Evolutionary conservation across 1,284 basidiomycete genomes (phyloP).

Genomic region (Apiotrichum gamsii): DNA sequence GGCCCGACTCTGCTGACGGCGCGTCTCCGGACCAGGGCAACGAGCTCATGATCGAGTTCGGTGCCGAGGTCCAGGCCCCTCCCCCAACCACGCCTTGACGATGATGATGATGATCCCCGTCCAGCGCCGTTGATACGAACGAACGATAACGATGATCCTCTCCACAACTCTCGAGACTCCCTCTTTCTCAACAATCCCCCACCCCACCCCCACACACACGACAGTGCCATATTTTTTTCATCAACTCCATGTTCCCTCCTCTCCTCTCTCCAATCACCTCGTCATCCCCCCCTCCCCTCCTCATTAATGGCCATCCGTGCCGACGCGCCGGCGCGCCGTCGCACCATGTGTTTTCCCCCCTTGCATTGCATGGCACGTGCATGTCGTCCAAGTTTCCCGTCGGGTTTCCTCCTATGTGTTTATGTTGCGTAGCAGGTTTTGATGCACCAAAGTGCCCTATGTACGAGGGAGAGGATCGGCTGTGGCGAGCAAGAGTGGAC

Average conservation of each 20-base stretch:
- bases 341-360: constrained; percentile 1
- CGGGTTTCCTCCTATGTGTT: constrained; percentile 4
- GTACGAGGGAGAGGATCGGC: too few relatives aligned
- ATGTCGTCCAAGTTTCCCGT: constrained; percentile 3
- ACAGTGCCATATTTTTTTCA: background rate
- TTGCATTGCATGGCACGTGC: constrained; percentile 16
- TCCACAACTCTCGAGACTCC: too few relatives aligned
- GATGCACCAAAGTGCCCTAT: constrained; percentile 6
- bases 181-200: too few relatives aligned
- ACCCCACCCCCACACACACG: too few relatives aligned
- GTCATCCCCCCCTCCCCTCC: background rate
- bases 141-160: too few relatives aligned
- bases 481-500: too few relatives aligned
- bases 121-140: too few relatives aligned
- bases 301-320: background rate
- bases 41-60: constrained; percentile 23
- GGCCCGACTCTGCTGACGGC: constrained; percentile 28
- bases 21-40: constrained; percentile 14
- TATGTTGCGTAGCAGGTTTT: constrained; percentile 4
- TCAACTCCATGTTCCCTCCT: background rate
- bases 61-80: constrained; percentile 5
- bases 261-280: background rate
- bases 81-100: constrained; percentile 1
- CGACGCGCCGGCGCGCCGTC: too few relatives aligned
- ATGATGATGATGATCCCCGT: too few relatives aligned